These are phyloP conservation scores for Talaromyces sp. DNA, from an alignment of 2,329 filamentous ascomycete genomes.

Conservation along the genomic window DNA sequence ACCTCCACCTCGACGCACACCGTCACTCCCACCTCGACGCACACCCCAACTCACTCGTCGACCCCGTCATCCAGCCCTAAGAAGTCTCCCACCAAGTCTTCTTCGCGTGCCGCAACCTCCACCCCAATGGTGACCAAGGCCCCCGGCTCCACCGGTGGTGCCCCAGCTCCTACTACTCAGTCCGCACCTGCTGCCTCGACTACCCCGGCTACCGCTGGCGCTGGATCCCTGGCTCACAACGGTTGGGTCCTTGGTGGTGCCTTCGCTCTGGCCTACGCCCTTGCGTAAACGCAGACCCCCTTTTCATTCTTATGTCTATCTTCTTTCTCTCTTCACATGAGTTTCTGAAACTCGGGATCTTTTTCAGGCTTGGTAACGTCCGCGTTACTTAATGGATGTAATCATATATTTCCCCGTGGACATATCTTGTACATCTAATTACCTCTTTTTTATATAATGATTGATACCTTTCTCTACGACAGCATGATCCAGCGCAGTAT, in stretches of 20 bases:
- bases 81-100: conserved; percentile 19
- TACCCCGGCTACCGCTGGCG: conserved; percentile 24
- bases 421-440: conserved; percentile 23
- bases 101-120: conserved; percentile 12
- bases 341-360: conserved; percentile 1
- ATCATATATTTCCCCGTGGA: conserved; percentile 12
- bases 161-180: not conserved
- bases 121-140: conserved; percentile 16
- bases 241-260: conserved; percentile 32
- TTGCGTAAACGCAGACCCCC: conserved; percentile 23
- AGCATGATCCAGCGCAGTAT: conserved; percentile 26
- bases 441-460: conserved; percentile 21
- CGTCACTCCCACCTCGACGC: conserved; percentile 8
- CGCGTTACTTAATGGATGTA: conserved; percentile 21
- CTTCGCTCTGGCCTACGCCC: conserved; percentile 29
- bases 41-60: conserved; percentile 9
- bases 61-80: conserved; percentile 15
- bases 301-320: not conserved
- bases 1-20: conserved; percentile 15
- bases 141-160: not conserved
- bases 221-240: conserved; percentile 22
- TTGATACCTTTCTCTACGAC: conserved; percentile 31
- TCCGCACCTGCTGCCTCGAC: not conserved
- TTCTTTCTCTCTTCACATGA: not conserved
- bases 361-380: conserved; percentile 14